Percentiles rank a stretch among this genome's conserved stretches.
Conservation (phyloP, 331 rosid genomes). For the Spiraea crenata region DNA sequence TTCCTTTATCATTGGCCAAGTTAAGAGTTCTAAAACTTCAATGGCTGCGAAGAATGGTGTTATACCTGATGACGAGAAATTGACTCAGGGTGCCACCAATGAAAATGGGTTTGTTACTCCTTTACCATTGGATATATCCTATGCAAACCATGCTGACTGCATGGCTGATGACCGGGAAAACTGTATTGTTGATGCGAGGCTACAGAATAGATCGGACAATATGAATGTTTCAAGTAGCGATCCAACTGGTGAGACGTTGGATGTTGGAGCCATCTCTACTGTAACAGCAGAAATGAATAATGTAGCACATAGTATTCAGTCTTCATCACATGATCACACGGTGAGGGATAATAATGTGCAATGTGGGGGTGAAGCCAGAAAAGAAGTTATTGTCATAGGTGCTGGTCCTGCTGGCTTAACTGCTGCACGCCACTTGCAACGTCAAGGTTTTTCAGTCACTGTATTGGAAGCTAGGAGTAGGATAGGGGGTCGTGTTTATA, state of each 20-base stretch:
- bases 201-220: slow-evolving; percentile 27
- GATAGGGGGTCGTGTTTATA: slow-evolving; percentile 92
- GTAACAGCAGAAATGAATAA: slow-evolving; percentile 38
- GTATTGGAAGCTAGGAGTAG: slow-evolving; percentile 92
- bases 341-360: slow-evolving; percentile 29
- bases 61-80: slow-evolving; percentile 29
- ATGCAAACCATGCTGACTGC: slow-evolving; percentile 41
- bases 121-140: slow-evolving; percentile 26
- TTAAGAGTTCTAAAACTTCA: slow-evolving; percentile 46
- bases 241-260: slow-evolving; percentile 37
- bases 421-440: slow-evolving; percentile 95
- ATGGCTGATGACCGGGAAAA: slow-evolving; percentile 29
- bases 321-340: slow-evolving; percentile 35
- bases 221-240: slow-evolving; percentile 33
- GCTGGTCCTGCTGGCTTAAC: slow-evolving; percentile 99
- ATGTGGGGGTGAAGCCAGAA: slow-evolving; percentile 48
- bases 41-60: slow-evolving; percentile 40
- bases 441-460: slow-evolving; percentile 82
- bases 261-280: slow-evolving; percentile 34
- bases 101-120: slow-evolving; percentile 26
- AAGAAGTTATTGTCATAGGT: slow-evolving; percentile 80
- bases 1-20: slow-evolving; percentile 73
- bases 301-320: slow-evolving; percentile 36
- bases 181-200: slow-evolving; percentile 34
- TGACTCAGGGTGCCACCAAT: slow-evolving; percentile 38